Conservation (phyloP, 1,284 basidiomycete genomes). For the Termitomyces sp. region DNA sequence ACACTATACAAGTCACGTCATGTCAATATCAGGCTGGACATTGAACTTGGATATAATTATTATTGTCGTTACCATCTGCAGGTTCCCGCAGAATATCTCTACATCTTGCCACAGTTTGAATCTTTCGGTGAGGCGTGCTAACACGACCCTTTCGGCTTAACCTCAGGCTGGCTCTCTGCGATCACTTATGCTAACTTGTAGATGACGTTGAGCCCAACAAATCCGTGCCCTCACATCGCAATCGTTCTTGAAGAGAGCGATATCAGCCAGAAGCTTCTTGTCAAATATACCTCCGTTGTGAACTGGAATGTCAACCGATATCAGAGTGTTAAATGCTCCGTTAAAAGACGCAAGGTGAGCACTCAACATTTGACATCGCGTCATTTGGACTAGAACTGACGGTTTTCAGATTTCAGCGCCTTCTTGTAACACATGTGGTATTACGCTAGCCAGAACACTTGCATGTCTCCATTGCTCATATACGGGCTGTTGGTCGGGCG, state of each 20-base stretch:
- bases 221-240: constrained; percentile 36
- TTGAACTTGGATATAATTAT: too few relatives aligned
- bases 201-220: constrained; percentile 12
- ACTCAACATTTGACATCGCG: neutral
- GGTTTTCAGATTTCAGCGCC: constrained; percentile 41
- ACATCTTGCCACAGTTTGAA: neutral
- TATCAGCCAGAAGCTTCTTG: constrained; percentile 22
- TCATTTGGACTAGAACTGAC: neutral
- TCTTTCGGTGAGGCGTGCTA: neutral
- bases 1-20: too few relatives aligned
- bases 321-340: constrained; percentile 30
- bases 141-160: neutral
- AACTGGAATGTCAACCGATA: constrained; percentile 38
- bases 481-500: constrained; percentile 66
- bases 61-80: neutral
- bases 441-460: constrained; percentile 64
- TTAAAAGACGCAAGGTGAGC: constrained; percentile 41
- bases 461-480: constrained; percentile 76
- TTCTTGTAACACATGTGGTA: constrained; percentile 58
- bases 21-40: neutral
- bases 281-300: constrained; percentile 38
- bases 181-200: neutral
- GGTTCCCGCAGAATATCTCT: neutral
- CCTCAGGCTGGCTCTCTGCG: neutral
- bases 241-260: constrained; percentile 24